phyloP scores from a whole-genome alignment of 495 filamentous ascomycete genomes.

The Cercophora samala region DNA sequence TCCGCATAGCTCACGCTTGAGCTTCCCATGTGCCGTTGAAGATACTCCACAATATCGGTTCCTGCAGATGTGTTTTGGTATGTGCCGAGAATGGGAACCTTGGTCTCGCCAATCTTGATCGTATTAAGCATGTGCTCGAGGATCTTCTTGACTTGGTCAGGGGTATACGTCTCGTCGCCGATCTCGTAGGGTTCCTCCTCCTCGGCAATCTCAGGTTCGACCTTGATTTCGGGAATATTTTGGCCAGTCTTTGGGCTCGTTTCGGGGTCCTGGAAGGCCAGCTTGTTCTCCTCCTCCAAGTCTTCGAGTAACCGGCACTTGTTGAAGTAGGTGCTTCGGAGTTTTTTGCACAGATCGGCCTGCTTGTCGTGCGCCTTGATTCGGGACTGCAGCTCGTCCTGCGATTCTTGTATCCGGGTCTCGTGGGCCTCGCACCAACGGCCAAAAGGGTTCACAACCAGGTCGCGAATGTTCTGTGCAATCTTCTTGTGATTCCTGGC shows the following conservation, averaged over 20 bases:
- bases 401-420: constrained; percentile 81
- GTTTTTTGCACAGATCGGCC: constrained; percentile 81
- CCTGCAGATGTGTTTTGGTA: constrained; percentile 91
- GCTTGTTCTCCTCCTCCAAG: constrained; percentile 95
- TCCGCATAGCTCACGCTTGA: constrained; percentile 85
- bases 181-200: constrained; percentile 85
- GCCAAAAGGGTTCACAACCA: constrained; percentile 89
- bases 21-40: constrained; percentile 82
- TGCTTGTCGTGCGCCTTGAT: constrained; percentile 94
- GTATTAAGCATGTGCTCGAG: constrained; percentile 80
- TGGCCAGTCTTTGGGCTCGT: constrained; percentile 47
- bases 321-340: constrained; percentile 95
- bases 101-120: constrained; percentile 82
- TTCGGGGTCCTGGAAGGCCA: constrained; percentile 85
- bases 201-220: constrained; percentile 45
- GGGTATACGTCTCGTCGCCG: constrained; percentile 79
- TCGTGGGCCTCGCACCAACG: constrained; percentile 96
- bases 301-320: constrained; percentile 96
- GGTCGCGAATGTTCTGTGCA: constrained; percentile 88
- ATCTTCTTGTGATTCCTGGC: constrained; percentile 90
- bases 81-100: constrained; percentile 90
- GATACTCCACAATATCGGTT: constrained; percentile 89
- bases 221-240: constrained; percentile 57
- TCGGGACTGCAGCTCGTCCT: constrained; percentile 83
- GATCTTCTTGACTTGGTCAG: constrained; percentile 86